Evolutionary conservation across 441 rosid genomes (phyloP), one percentile per base, ranked within the genome.

Genomic region (Erodium trifolium): DNA sequence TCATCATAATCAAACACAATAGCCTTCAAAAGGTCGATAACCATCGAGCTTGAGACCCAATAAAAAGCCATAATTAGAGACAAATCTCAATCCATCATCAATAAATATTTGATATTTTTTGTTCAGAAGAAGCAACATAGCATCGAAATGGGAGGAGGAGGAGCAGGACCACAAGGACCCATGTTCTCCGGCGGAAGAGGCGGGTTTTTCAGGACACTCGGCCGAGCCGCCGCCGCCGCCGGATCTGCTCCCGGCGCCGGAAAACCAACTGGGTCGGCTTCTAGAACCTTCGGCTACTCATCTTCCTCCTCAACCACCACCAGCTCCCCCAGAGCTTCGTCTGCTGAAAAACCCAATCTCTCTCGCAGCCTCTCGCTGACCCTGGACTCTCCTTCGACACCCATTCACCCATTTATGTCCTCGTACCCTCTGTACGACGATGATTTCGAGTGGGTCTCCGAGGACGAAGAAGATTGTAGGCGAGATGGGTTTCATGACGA

Each of bases 361-460:
- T 68, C 82, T 39, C 68, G 68, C 37, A 77, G 0, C 86, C 90
- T 0, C 64, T 80, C 51, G 65, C 86, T 79, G 85, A 79, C 13
- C 69, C 71, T 39, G 82, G 84, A 53, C 60, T 53, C 60, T 53
- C 60, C 60, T 14, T 14, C 18, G 19, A 53, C 14, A 55, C 71
- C 73, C 47, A 63, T 53, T 19, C 69, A 78, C 65, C 72, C 77
- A 2, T 75, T 76, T 66, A 79, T 83, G 66, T 67, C 83, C 43
- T 72, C 77, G 72, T 68, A 60, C 19, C 66, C 67, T 37, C 65
- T 83, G 4, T 73, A 77, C 3, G 73, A 69, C 41, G 97, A 89
- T 41, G 94, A 88, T 0, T 85, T 76, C 70, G 93, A 87, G 70
- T 85, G 91, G 91, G 90, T 86, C 34, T 76, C 79, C 12, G 83